These are phyloP conservation scores for Penicillium roqueforti DNA, from an alignment of 495 filamentous ascomycete species.

Conservation along the genomic window DNA sequence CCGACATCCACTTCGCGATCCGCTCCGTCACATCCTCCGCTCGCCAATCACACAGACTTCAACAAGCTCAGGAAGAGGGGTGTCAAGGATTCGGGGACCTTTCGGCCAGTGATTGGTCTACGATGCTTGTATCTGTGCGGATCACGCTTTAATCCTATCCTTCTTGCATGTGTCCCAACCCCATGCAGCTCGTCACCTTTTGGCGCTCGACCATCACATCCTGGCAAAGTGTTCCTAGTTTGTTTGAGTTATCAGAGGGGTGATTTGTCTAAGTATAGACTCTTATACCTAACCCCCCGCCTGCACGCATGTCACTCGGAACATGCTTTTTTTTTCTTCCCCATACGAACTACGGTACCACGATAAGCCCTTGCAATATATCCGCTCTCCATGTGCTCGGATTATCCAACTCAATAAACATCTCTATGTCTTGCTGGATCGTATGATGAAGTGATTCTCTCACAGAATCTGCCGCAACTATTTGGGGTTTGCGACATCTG, in stretches of 20 bases:
- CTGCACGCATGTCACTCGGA: constrained; percentile 5
- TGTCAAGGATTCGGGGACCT: background rate
- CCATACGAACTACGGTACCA: constrained; percentile 10
- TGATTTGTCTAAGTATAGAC: constrained; percentile 25
- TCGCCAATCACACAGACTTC: constrained; percentile 24
- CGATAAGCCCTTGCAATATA: constrained; percentile 5
- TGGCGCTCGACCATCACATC: constrained; percentile 19
- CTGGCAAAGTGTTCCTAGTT: background rate
- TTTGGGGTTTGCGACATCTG: background rate
- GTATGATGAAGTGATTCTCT: constrained; percentile 4
- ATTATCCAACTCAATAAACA: background rate
- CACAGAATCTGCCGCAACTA: background rate
- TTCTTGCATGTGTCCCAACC: constrained; percentile 8
- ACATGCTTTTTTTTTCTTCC: constrained; percentile 4
- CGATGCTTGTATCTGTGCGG: constrained; percentile 19
- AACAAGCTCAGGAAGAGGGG: constrained; percentile 17
- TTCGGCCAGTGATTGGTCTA: constrained; percentile 13
- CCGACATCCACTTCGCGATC: constrained; percentile 14
- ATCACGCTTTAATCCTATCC: constrained; percentile 11
- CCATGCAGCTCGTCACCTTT: constrained; percentile 12
- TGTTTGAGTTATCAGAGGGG: constrained; percentile 3
- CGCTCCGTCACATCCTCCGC: constrained; percentile 23
- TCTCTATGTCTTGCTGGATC: background rate
- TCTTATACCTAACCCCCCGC: constrained; percentile 12
- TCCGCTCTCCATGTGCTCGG: background rate